Evolutionary conservation across 2,329 filamentous ascomycete species (phyloP), one percentile per base, ranked within the genome.

Genomic region (Penicillium sp.): DNA sequence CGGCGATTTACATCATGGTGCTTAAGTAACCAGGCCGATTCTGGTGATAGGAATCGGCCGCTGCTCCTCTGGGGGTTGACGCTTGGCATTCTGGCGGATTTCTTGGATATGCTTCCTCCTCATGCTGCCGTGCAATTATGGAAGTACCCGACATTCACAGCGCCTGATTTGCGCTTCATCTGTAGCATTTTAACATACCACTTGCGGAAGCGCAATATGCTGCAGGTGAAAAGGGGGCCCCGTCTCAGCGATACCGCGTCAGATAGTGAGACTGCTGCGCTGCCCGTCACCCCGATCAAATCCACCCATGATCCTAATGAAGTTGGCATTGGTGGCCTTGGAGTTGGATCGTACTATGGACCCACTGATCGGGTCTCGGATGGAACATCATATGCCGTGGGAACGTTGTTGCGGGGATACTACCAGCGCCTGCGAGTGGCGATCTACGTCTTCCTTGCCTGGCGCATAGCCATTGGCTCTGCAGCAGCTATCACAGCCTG

Each of bases 51-150:
- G 55, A 55, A 63, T 52, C 63, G 63, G 22, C 79, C 81, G 2
- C 68, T 86, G 1, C 65, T 85, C 9, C 76, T 86, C 1, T 87
- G 84, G 84, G 84, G 84, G 0, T 63, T 87, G 27, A 86, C 84
- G 0, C 70, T 86, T 1, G 83, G 82, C 4, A 78, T 87, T 26
- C 66, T 86, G 31, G 79, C 80, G 13, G 84, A 87, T 63, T 81
- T 86, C 52, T 72, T 86, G 20, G 81, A 86, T 52, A 75, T 84
- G 58, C 67, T 86, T 3, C 82, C 82, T n/a, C 81, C 82, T 1
- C 71, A 76, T 52, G 80, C 78, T 43, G 77, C 81, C 1, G 74
- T 85, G 3, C 69, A 77, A 27, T 63, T 85, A 22, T 86, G 83
- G 82, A 77, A 76, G 24, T 85, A 85, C 58, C 84, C 84, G 0